Evolutionary conservation across 1,284 basidiomycete genomes (phyloP).

Genomic region (Sphagnurus paluster): DNA sequence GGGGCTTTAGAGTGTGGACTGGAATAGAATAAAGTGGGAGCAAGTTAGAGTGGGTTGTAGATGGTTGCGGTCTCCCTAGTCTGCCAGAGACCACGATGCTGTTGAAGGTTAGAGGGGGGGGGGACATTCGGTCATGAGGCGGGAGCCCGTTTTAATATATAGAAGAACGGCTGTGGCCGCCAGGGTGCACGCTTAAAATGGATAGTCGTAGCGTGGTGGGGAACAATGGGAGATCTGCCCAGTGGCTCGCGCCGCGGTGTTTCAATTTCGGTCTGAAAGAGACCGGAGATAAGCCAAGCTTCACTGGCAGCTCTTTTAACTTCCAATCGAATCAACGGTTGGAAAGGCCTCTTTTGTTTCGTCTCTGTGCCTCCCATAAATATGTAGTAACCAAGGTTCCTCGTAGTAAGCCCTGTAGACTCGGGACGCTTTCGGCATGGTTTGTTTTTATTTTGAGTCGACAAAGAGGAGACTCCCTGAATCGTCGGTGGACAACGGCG

Average conservation of each 20-base stretch:
- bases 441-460: too few species aligned
- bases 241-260: constrained; percentile 11
- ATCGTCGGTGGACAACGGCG: too few species aligned
- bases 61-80: neutral
- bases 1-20: neutral
- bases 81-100: constrained; percentile 8
- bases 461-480: too few species aligned
- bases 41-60: neutral
- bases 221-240: constrained; percentile 12
- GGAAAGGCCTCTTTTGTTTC: too few species aligned
- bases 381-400: too few species aligned
- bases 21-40: neutral
- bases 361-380: too few species aligned
- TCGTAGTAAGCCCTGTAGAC: too few species aligned
- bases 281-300: neutral
- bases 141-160: constrained; percentile 13
- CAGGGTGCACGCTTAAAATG: constrained; percentile 6
- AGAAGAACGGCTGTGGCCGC: constrained; percentile 12
- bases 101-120: neutral
- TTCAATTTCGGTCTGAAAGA: neutral
- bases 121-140: constrained; percentile 6
- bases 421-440: too few species aligned
- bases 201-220: neutral
- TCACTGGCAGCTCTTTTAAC: too few species aligned
- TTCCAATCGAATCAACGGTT: too few species aligned